Conservation (phyloP, 106 monocot species). For the Iris macrosiphon region DNA sequence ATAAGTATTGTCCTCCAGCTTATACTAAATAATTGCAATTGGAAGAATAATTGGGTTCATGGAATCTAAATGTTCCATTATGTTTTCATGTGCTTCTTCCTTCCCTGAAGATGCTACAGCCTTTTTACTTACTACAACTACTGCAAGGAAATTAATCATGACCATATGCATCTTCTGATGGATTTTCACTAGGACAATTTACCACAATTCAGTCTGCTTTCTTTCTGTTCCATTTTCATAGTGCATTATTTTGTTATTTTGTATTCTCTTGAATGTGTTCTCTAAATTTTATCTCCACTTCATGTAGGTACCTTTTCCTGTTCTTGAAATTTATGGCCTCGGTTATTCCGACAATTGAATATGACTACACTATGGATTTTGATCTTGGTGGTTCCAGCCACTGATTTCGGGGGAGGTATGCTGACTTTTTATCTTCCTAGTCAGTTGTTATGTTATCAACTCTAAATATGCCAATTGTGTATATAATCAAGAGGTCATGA, state of each 20-base stretch:
- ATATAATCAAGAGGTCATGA: too few species aligned
- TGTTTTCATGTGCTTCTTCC: neutral
- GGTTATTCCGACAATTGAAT: constrained; percentile 96
- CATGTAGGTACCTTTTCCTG: constrained; percentile 83
- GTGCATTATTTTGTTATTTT: neutral
- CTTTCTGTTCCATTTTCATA: neutral
- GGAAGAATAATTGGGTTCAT: neutral
- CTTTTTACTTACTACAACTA: neutral
- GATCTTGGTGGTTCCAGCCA: constrained; percentile 84
- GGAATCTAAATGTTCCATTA: neutral
- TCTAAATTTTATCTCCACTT: neutral
- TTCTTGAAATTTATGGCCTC: constrained; percentile 98
- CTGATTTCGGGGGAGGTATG: constrained; percentile 44
- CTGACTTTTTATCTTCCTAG: neutral
- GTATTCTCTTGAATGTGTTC: neutral
- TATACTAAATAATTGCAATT: neutral
- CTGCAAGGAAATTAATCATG: neutral
- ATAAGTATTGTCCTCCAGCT: constrained; percentile 59
- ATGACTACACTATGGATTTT: constrained; percentile 98
- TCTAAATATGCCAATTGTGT: neutral
- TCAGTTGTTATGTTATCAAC: neutral
- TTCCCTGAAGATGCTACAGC: neutral
- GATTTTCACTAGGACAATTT: too few species aligned
- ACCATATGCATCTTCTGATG: too few species aligned
- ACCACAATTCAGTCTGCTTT: neutral